A percentile compares a stretch with the other conserved stretches of the same genome.
phyloP scores from a whole-genome alignment of 352 stramenopile species.

The Globisporangium rhizosaccharum region DNA sequence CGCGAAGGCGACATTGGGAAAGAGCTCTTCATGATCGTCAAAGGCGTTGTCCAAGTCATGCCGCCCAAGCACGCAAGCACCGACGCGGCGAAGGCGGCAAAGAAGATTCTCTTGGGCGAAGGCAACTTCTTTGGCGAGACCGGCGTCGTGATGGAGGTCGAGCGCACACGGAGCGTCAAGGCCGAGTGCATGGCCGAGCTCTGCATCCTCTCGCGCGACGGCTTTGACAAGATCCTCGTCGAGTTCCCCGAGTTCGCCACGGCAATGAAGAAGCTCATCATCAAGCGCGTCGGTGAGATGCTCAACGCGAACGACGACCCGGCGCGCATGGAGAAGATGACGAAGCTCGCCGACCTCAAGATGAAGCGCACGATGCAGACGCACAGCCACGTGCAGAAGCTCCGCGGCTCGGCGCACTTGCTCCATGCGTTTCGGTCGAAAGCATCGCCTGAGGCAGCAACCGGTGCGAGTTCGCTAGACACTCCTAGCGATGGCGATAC shows the following conservation, averaged over 20 bases:
- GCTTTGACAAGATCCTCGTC: conserved; percentile 64
- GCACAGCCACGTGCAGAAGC: conserved; percentile 39
- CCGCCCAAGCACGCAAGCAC: conserved; percentile 28
- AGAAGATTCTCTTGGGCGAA: conserved; percentile 38
- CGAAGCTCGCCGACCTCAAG: conserved; percentile 45
- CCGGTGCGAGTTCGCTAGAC: too few species aligned
- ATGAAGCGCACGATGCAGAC: conserved; percentile 56
- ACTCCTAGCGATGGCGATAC: too few species aligned
- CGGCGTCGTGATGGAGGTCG: too few species aligned
- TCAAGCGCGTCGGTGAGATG: conserved; percentile 64
- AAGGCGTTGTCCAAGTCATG: conserved; percentile 56
- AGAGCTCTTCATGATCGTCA: conserved; percentile 71
- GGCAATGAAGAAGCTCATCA: conserved; percentile 64
- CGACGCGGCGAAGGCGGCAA: conserved; percentile 14
- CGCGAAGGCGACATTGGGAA: conserved; percentile 58
- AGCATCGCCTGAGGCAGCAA: too few species aligned
- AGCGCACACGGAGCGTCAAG: conserved; percentile 8
- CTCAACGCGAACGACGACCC: conserved; percentile 17
- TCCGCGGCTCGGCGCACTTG: conserved; percentile 27
- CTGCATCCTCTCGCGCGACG: conserved; percentile 50
- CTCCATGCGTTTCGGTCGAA: too few species aligned
- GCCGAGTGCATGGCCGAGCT: conserved; percentile 66
- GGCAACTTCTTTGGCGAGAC: conserved; percentile 15
- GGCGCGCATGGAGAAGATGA: conserved; percentile 55
- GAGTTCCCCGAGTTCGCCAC: conserved; percentile 69